Base-by-base conservation (phyloP, 2,329 filamentous ascomycete species). In the Colletotrichum melonis region DNA sequence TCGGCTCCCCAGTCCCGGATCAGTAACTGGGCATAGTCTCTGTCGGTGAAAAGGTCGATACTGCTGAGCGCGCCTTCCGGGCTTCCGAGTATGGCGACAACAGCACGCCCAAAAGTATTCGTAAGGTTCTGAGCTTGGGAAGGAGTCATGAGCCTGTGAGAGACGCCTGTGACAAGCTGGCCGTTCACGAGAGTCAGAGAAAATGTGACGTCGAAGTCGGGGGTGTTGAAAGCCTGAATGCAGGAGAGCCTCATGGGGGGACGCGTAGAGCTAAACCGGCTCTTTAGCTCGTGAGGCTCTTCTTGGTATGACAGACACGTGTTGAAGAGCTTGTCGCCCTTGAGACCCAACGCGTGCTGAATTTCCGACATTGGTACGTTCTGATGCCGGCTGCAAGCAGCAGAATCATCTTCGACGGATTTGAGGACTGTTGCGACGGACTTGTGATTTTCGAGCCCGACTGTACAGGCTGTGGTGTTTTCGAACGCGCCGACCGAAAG, bases 1-100 rank as follows among this genome's bases (percentile, higher is more conserved):
- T 83, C 83, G 1, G 80, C 78, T 35, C 85, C 84, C 75, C 85
- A 85, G 63, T 88, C 89, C 81, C 89, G 90, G 5, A 85, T 84
- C 8, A 87, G 78, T 55, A 91, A 86, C 68, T 90, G 88, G 5
- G 86, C 83, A 74, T 87, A 86, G 75, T 92, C 89, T 9, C 86
- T 82, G 60, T 89, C 86, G 14, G 85, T 90, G 76, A 91, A 90
- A 3, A 89, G 81, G 77, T 90, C 86, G 30, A 88, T 79, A 24
- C 87, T 81, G 6, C 81, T 84, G 63, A 90, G 80, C 4, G 81
- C 79, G 19, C 80, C 81, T 11, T 83, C 81, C 0, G 86, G 84
- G 4, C 80, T 78, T 2, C 82, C 80, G 14, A 90, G 74, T 2
- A 89, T 84, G 22, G 84, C 80, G 14, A 84, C 80, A 19, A 91